Evolutionary conservation across 176 grass and related monocot species (phyloP).

Genomic region (Neostapfia colusana): DNA sequence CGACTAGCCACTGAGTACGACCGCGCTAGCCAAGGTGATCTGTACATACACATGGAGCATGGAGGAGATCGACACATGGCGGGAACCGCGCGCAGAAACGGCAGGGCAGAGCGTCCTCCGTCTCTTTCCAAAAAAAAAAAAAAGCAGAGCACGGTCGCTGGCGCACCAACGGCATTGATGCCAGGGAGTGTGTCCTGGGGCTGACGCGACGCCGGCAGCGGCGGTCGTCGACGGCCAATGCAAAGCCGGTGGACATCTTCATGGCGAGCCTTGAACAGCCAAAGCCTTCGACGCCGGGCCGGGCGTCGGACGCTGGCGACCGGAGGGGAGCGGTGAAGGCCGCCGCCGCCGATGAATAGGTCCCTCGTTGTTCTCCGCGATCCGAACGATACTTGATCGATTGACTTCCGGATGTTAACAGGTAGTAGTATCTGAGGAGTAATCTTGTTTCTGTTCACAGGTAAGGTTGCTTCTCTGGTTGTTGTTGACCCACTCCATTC

Average conservation of each 20-base stretch:
- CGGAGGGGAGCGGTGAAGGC: not conserved
- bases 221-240: not conserved
- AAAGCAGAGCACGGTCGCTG: too few species aligned
- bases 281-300: not conserved
- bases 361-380: not conserved
- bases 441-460: too few species aligned
- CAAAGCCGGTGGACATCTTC: not conserved
- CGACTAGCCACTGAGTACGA: not conserved
- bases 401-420: too few species aligned
- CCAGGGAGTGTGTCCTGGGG: too few species aligned
- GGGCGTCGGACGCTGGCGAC: not conserved
- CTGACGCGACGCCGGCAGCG: not conserved
- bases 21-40: not conserved
- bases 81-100: too few species aligned
- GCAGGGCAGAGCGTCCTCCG: too few species aligned
- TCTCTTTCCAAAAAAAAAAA: too few species aligned
- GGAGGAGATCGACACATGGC: not conserved
- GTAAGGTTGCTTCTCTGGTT: too few species aligned
- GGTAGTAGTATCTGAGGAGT: too few species aligned
- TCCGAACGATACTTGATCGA: too few species aligned
- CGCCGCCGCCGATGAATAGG: not conserved
- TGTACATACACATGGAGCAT: not conserved
- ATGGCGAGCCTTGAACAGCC: not conserved
- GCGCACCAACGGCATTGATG: too few species aligned
- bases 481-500: too few species aligned